Base-by-base conservation (phyloP, 2,329 filamentous ascomycete genomes). In the Emergomyces pasteurianus region DNA sequence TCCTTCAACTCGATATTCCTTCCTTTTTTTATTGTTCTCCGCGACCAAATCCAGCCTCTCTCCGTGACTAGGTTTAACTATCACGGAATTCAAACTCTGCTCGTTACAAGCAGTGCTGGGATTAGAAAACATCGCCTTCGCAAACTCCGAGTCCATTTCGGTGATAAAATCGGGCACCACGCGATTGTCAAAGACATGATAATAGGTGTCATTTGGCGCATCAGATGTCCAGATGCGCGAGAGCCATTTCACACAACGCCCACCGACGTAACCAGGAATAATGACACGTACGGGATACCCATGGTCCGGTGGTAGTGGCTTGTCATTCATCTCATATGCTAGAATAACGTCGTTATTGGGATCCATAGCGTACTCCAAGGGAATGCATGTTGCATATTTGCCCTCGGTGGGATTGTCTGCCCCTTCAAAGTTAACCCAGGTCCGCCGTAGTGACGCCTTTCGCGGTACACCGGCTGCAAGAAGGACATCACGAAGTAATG, bases 151-250 rank as follows among this genome's bases (percentile, higher is more conserved):
- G 58, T 80, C 77, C 56, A 76, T 78, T 52, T 80, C 78, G 0
- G 73, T 78, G 16, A 82, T 71, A 62, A 80, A 81, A 12, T 69
- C 69, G 3, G 78, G 80, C 23, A 79, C 65, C 6, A 80, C 74
- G 10, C 78, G 69, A 62, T 81, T 81, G 61, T 81, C 79, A 70
- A 75, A 80, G 42, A 79, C 73, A 64, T 81, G 79, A 63, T 80
- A 78, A 58, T 77, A 67, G 38, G 67, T 73, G 26, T 73, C 67
- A 56, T 77, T 78, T 60, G 78, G 75, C 6, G 72, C 58, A 18
- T 78, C 73, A 1, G 69, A 70, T 34, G 75, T 65, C 75, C 74
- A 77, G 49, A 77, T 70, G 47, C 65, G 72, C 34, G 67, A 66
- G 34, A 78, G 65, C 76, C 76, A 78, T 62, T 78, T 78, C 2